These are phyloP conservation scores for Hyphopichia homilentoma DNA, from an alignment of 805 yeast genomes.

Conservation along the genomic window DNA sequence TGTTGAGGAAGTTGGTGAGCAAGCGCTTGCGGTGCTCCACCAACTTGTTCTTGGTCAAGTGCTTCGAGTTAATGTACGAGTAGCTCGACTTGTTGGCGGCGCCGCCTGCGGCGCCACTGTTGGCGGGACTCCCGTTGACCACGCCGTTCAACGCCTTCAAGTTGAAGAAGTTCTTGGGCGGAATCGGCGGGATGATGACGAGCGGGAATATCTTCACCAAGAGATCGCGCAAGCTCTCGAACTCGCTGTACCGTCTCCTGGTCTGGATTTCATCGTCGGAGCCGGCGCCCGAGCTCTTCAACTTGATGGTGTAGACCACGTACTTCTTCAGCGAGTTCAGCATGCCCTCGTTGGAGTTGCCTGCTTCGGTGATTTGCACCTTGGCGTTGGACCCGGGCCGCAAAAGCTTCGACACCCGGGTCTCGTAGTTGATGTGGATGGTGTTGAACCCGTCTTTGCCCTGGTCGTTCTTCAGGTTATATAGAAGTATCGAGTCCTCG, in stretches of 20 bases:
- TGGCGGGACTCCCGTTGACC: conserved; percentile 10
- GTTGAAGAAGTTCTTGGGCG: conserved; percentile 46
- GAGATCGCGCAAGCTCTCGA: conserved; percentile 74
- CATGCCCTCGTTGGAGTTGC: conserved; percentile 75
- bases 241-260: conserved; percentile 83
- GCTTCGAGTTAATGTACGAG: conserved; percentile 40
- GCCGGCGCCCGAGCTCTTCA: conserved; percentile 41
- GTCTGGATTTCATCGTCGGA: conserved; percentile 51
- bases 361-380: conserved; percentile 69
- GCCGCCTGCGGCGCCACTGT: conserved; percentile 1
- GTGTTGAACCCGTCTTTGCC: conserved; percentile 17
- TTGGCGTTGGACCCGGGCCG: conserved; percentile 23
- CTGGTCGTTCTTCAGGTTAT: conserved; percentile 12
- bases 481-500: conserved; percentile 29
- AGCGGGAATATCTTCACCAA: conserved; percentile 75
- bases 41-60: conserved; percentile 32
- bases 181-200: conserved; percentile 87
- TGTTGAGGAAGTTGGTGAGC: conserved; percentile 71
- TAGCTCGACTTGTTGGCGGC: conserved; percentile 7
- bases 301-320: conserved; percentile 75
- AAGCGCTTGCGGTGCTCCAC: conserved; percentile 62
- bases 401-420: conserved; percentile 33
- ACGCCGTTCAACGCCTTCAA: conserved; percentile 32
- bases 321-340: conserved; percentile 58
- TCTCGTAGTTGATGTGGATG: conserved; percentile 30